phyloP scores from a whole-genome alignment of 768 basidiomycete genomes.

The Lactifluus rugatus region DNA sequence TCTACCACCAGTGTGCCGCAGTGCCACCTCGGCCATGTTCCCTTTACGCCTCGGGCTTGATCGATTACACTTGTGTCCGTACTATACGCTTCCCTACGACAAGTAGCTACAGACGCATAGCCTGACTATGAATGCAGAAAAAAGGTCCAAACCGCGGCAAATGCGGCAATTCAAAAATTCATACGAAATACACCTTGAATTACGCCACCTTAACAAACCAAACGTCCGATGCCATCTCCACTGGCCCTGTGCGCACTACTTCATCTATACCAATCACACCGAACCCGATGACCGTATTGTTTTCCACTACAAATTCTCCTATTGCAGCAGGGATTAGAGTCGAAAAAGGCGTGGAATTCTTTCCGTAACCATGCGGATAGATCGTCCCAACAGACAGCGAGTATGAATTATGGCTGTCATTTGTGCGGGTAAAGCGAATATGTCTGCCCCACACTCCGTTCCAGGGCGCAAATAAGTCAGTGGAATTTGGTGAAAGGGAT shows the following conservation, averaged over 20 bases:
- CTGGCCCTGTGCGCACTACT: neutral
- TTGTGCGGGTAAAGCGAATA: neutral
- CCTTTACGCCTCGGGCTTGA: too few species aligned
- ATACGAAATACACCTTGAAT: too few species aligned
- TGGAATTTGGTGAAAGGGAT: neutral
- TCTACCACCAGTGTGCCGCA: too few species aligned
- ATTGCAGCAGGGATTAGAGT: neutral
- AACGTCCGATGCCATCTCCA: neutral
- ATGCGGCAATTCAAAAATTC: too few species aligned
- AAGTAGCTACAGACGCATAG: too few species aligned
- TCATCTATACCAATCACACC: neutral
- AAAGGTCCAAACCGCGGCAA: too few species aligned
- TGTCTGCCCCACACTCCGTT: neutral
- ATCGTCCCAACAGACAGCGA: neutral
- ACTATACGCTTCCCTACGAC: too few species aligned
- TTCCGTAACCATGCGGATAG: conserved; percentile 12
- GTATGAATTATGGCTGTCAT: neutral
- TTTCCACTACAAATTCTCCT: neutral
- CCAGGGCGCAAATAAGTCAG: neutral
- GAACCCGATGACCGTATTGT: neutral
- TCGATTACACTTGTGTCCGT: too few species aligned
- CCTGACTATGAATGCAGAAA: too few species aligned
- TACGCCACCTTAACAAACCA: conserved; percentile 1
- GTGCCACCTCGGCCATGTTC: too few species aligned
- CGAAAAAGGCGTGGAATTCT: conserved; percentile 6